These are phyloP conservation scores for Phyllosticta capitalensis DNA, from an alignment of 2,329 filamentous ascomycete species.

Conservation along the genomic window DNA sequence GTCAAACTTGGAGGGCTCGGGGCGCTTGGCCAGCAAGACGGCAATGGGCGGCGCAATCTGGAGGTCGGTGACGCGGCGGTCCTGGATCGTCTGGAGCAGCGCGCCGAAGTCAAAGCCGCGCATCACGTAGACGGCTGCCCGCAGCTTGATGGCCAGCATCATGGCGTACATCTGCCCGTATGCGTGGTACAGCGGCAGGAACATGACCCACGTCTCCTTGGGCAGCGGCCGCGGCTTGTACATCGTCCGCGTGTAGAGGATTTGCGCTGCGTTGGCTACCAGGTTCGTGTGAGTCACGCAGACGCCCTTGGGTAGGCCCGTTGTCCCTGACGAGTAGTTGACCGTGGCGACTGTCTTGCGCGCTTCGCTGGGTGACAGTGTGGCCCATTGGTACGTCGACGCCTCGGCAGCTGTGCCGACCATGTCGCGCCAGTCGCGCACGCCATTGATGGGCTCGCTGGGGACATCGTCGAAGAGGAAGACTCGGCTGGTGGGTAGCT, in stretches of 20 bases:
- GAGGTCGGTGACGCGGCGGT: slow-evolving; percentile 58
- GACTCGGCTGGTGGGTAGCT: slow-evolving; percentile 45
- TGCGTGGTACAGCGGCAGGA: slow-evolving; percentile 54
- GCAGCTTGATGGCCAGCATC: slow-evolving; percentile 46
- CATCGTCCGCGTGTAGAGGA: slow-evolving; percentile 38
- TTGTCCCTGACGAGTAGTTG: slow-evolving; percentile 74
- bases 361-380: slow-evolving; percentile 40
- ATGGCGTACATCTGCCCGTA: slow-evolving; percentile 59
- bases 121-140: slow-evolving; percentile 68
- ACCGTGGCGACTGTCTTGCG: slow-evolving; percentile 53
- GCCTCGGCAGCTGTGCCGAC: slow-evolving; percentile 44
- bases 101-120: slow-evolving; percentile 63
- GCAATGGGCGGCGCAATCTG: slow-evolving; percentile 66
- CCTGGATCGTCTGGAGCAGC: slow-evolving; percentile 59
- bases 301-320: slow-evolving; percentile 75
- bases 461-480: slow-evolving; percentile 49
- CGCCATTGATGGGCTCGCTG: slow-evolving; percentile 26
- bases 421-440: slow-evolving; percentile 56
- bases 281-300: slow-evolving; percentile 71
- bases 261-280: slow-evolving; percentile 60
- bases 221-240: slow-evolving; percentile 35
- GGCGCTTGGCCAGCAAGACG: slow-evolving; percentile 62
- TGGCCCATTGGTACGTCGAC: slow-evolving; percentile 52
- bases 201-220: slow-evolving; percentile 47
- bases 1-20: slow-evolving; percentile 55